These are phyloP conservation scores for Penicillium crustosum DNA, from an alignment of 2,329 filamentous ascomycete genomes.

Conservation along the genomic window DNA sequence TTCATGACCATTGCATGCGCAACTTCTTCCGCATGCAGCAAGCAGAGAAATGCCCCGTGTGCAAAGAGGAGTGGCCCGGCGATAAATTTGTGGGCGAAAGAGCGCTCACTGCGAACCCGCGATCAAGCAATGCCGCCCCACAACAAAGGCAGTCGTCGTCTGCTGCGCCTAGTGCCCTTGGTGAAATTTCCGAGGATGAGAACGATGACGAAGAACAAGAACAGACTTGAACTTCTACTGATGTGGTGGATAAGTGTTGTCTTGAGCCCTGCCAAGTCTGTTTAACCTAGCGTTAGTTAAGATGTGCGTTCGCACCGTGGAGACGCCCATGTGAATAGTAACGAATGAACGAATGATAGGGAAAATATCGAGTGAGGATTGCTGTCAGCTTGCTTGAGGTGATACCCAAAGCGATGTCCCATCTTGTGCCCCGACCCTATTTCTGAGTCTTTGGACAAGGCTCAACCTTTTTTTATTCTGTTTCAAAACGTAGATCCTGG, in stretches of 20 bases:
- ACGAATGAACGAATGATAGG: neutral
- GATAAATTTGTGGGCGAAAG: constrained; percentile 55
- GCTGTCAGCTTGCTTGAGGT: neutral
- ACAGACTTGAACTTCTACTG: neutral
- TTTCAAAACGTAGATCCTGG: neutral
- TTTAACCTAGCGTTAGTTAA: neutral
- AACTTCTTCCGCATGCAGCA: constrained; percentile 69
- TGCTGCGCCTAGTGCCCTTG: neutral
- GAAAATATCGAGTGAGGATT: neutral
- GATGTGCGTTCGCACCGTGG: neutral
- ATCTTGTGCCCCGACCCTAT: neutral
- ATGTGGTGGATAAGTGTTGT: neutral
- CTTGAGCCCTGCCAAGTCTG: neutral
- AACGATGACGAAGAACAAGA: neutral
- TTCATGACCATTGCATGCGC: constrained; percentile 75
- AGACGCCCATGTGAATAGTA: neutral
- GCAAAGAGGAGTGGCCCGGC: constrained; percentile 53
- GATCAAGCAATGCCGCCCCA: constrained; percentile 6
- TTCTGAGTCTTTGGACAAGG: neutral
- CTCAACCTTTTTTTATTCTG: neutral
- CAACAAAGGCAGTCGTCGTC: neutral
- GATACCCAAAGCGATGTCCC: neutral
- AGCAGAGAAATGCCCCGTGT: constrained; percentile 63
- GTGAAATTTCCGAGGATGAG: constrained; percentile 4
- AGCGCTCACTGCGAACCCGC: constrained; percentile 31